These are phyloP conservation scores for Diophrys sp. DNA, from an alignment of 73 alveolate species.

Conservation along the genomic window DNA sequence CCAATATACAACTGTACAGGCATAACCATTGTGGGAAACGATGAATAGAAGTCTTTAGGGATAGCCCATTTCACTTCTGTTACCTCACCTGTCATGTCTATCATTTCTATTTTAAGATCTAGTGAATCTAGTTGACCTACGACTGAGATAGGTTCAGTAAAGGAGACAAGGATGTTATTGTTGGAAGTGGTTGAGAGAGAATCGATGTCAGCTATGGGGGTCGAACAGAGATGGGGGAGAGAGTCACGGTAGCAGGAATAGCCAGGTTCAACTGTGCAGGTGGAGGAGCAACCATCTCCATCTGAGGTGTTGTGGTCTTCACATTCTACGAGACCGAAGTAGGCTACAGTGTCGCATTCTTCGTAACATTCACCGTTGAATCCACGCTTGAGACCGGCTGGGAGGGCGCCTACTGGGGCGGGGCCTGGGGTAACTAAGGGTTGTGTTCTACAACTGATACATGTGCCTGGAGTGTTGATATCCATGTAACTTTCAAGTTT, in stretches of 20 bases:
- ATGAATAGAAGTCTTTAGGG: background rate
- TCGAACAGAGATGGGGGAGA: background rate
- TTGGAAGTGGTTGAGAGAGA: background rate
- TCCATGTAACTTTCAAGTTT: background rate
- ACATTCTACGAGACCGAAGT: slow-evolving; percentile 27
- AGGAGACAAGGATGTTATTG: background rate
- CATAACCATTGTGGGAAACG: background rate
- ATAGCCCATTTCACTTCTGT: background rate
- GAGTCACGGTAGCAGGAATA: slow-evolving; percentile 29
- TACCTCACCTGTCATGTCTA: background rate
- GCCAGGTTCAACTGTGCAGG: slow-evolving; percentile 10
- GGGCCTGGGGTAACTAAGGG: background rate
- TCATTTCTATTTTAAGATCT: background rate
- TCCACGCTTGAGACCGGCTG: background rate
- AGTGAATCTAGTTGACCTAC: background rate
- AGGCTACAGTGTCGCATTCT: background rate
- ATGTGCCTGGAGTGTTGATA: background rate
- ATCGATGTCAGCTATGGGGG: background rate
- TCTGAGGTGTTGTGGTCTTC: slow-evolving; percentile 29
- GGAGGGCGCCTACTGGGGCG: background rate
- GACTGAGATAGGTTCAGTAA: background rate
- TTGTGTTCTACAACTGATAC: background rate
- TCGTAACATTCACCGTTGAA: background rate
- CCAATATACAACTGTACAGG: background rate
- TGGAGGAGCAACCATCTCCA: slow-evolving; percentile 33